phyloP scores from a whole-genome alignment of 306 rosid genomes.

The Fragaria vesca region DNA sequence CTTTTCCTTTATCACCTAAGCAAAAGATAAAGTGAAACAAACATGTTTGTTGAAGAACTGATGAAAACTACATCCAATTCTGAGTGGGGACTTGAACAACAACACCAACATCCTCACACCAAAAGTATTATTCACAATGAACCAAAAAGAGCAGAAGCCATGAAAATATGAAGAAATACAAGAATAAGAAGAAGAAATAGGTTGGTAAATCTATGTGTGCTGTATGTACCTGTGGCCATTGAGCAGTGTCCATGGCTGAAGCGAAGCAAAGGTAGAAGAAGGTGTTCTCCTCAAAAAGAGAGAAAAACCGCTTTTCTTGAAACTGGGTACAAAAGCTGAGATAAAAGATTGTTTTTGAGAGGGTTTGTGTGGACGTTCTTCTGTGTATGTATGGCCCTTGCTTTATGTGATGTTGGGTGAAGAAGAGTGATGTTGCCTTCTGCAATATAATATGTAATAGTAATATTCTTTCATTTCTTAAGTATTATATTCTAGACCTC shows the following conservation, averaged over 20 bases:
- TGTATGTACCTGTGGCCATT: conserved; percentile 76
- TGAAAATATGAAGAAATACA: not conserved
- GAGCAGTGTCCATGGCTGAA: conserved; percentile 76
- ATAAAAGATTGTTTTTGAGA: conserved; percentile 27
- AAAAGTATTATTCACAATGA: not conserved
- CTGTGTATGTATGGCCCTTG: conserved; percentile 33
- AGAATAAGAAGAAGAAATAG: not conserved
- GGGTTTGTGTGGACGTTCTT: conserved; percentile 40
- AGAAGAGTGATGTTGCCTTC: not conserved
- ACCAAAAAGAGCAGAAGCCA: not conserved
- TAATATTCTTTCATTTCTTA: conserved; percentile 19
- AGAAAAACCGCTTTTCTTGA: conserved; percentile 26
- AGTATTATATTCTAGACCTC: conserved; percentile 17
- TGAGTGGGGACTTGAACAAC: conserved; percentile 28
- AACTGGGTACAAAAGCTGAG: conserved; percentile 35
- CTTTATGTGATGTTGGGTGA: conserved; percentile 29
- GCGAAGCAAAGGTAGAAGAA: conserved; percentile 17
- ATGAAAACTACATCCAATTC: conserved; percentile 37
- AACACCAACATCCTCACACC: conserved; percentile 19
- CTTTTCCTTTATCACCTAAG: conserved; percentile 33
- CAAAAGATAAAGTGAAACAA: conserved; percentile 48
- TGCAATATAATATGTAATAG: conserved; percentile 5
- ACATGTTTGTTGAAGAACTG: conserved; percentile 22
- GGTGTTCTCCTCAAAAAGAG: conserved; percentile 10
- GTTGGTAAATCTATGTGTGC: not conserved